Percentiles rank a stretch among this genome's conserved stretches.
These are phyloP conservation scores for Paraphoma sp. DNA, from an alignment of 2,329 filamentous ascomycete genomes.

Conservation along the genomic window DNA sequence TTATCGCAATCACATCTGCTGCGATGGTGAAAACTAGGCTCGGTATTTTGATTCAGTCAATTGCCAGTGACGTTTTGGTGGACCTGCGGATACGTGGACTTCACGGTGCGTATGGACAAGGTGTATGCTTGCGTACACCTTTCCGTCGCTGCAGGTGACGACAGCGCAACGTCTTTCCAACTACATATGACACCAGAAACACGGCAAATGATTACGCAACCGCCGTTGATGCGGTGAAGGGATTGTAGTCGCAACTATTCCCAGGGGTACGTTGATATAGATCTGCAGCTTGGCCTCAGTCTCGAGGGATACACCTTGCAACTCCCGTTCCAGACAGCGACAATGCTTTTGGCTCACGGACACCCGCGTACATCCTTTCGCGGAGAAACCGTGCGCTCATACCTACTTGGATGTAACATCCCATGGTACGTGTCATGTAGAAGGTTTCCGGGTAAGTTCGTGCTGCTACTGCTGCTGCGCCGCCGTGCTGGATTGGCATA, in stretches of 20 bases:
- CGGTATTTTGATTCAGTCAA: no score
- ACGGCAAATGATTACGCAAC: no score
- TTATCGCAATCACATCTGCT: neutral
- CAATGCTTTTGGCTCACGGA: neutral
- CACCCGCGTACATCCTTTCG: no score
- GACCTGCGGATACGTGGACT: neutral
- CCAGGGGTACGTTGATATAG: neutral
- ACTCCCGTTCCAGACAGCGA: neutral
- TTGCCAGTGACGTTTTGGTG: no score
- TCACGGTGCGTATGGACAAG: neutral
- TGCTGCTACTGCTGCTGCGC: neutral
- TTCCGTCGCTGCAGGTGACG: no score
- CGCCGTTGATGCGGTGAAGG: neutral
- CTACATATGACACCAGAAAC: no score
- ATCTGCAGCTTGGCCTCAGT: neutral
- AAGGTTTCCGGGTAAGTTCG: neutral
- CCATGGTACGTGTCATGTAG: neutral
- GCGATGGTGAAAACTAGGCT: no score
- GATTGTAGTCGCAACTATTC: neutral
- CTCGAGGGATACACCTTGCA: neutral
- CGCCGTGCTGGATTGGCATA: no score
- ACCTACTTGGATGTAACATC: neutral
- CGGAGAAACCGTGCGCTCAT: neutral
- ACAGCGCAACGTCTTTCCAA: no score
- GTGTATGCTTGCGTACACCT: neutral